Evolutionary conservation across 2,329 filamentous ascomycete genomes (phyloP).

Genomic region (Colletotrichum sp.): DNA sequence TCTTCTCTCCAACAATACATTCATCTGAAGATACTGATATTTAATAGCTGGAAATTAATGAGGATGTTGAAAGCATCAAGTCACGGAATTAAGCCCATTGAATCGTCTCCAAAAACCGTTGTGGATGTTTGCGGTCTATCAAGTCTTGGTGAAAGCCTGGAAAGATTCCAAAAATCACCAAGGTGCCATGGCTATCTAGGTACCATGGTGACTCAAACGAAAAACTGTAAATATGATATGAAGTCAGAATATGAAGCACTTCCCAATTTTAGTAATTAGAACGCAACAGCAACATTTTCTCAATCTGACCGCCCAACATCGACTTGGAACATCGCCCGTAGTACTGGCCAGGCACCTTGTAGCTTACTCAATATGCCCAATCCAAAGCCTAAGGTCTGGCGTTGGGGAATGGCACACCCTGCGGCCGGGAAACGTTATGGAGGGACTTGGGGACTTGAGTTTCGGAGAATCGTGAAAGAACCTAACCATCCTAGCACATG

Average conservation of each 20-base stretch:
- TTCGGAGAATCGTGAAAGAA: neutral
- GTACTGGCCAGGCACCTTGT: neutral
- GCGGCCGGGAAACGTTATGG: rapidly evolving
- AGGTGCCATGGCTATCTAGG: neutral
- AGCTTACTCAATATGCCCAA: neutral
- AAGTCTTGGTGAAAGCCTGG: neutral
- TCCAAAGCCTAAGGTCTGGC: neutral
- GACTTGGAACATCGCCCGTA: neutral
- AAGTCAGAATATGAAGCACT: neutral
- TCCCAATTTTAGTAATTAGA: rapidly evolving
- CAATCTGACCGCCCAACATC: neutral
- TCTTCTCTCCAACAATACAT: rapidly evolving
- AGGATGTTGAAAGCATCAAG: rapidly evolving
- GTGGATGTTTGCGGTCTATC: neutral
- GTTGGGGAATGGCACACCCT: neutral
- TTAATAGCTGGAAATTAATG: rapidly evolving
- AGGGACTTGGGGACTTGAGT: rapidly evolving
- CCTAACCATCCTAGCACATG: neutral
- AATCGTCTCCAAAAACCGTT: rapidly evolving
- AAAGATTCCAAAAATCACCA: neutral
- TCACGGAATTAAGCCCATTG: rapidly evolving
- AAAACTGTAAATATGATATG: neutral
- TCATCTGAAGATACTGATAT: rapidly evolving
- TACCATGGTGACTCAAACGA: neutral
- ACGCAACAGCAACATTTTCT: neutral